A percentile compares a stretch with the other conserved stretches of the same genome.
Evolutionary conservation across 768 basidiomycete species (phyloP).

Genomic region (Thelephora ganbajun): DNA sequence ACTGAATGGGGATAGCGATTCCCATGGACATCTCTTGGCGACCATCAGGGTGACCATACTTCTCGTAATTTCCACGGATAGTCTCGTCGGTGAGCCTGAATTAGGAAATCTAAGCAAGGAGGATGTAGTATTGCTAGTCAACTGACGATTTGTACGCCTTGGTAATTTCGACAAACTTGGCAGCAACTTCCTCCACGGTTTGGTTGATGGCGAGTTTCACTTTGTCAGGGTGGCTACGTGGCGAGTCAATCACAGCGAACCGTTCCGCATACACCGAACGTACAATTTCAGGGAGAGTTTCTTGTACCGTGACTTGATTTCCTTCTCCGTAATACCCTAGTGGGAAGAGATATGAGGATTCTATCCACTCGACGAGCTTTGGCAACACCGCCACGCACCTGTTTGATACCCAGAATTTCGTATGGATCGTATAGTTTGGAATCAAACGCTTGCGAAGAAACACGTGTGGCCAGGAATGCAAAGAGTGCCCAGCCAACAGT

Average conservation of each 20-base stretch:
- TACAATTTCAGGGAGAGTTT: slow-evolving; percentile 82
- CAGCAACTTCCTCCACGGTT: slow-evolving; percentile 76
- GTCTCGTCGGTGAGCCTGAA: slow-evolving; percentile 78
- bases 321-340: slow-evolving; percentile 65
- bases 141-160: slow-evolving; percentile 94
- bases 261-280: slow-evolving; percentile 9
- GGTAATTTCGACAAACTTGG: slow-evolving; percentile 82
- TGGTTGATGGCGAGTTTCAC: slow-evolving; percentile 70
- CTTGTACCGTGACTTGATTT: slow-evolving; percentile 93
- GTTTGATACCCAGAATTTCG: slow-evolving; percentile 71
- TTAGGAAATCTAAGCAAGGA: neutral
- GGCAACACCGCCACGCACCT: slow-evolving; percentile 29
- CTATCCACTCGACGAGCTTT: neutral
- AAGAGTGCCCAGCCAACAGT: slow-evolving; percentile 64
- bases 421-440: slow-evolving; percentile 85
- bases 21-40: slow-evolving; percentile 91
- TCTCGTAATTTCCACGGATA: slow-evolving; percentile 78
- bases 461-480: slow-evolving; percentile 53
- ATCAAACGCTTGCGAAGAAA: slow-evolving; percentile 40
- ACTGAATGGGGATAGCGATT: slow-evolving; percentile 89
- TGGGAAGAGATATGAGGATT: neutral
- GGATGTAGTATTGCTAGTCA: neutral
- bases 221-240: slow-evolving; percentile 87
- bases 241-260: neutral
- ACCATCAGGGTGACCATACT: slow-evolving; percentile 92